These are phyloP conservation scores for Cardiospermum halicacabum DNA, from an alignment of 345 rosid species.

Conservation along the genomic window DNA sequence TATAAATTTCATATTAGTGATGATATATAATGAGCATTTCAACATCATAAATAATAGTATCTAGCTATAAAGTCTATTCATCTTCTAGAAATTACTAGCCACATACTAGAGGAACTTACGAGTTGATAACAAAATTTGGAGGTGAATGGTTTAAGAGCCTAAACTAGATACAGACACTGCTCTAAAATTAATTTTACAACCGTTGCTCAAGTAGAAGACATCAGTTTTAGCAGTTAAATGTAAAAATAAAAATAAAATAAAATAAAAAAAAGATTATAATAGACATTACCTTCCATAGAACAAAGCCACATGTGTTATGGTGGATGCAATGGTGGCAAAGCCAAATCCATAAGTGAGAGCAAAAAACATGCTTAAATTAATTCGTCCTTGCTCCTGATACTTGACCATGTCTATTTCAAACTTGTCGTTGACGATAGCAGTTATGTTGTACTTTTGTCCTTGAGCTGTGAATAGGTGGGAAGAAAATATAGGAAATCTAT, in stretches of 20 bases:
- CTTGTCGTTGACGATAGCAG: conserved; percentile 63
- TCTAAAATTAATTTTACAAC: neutral
- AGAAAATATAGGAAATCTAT: conserved; percentile 72
- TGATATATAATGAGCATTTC: neutral
- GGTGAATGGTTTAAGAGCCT: neutral
- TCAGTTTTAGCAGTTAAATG: neutral
- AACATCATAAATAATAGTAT: neutral
- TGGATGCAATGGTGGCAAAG: conserved; percentile 85
- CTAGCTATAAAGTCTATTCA: neutral
- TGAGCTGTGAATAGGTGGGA: conserved; percentile 68
- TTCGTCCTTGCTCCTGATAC: conserved; percentile 68
- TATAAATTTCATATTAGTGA: conserved; percentile 5
- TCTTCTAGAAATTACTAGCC: too few species aligned
- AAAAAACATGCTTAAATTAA: conserved; percentile 83
- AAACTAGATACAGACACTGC: neutral
- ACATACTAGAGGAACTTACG: too few species aligned
- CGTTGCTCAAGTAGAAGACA: neutral
- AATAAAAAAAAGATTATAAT: neutral
- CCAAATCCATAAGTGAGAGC: conserved; percentile 77
- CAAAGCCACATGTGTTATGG: conserved; percentile 72
- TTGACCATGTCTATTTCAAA: conserved; percentile 59
- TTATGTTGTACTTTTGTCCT: conserved; percentile 55
- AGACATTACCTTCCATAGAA: conserved; percentile 78
- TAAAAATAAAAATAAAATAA: neutral
- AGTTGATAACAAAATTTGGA: too few species aligned